These are phyloP conservation scores for Podaxis rugospora DNA, from an alignment of 768 basidiomycete genomes.

Conservation along the genomic window DNA sequence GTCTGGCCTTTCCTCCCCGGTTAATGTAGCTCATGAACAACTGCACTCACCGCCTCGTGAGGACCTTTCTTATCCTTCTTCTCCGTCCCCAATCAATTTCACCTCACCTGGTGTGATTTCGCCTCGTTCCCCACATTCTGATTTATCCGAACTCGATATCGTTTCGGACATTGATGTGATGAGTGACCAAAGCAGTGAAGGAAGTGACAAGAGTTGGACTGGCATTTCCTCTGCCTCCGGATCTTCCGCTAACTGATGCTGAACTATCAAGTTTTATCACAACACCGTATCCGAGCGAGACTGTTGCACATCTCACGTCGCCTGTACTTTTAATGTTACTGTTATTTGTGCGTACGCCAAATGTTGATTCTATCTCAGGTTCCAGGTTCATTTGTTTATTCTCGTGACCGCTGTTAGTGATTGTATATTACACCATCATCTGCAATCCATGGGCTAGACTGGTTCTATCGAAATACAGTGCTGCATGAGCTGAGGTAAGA, in stretches of 20 bases:
- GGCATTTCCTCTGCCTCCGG: slow-evolving; percentile 5
- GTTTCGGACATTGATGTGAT: slow-evolving; percentile 8
- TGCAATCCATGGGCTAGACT: neutral
- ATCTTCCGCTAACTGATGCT: neutral
- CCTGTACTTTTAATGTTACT: slow-evolving; percentile 4
- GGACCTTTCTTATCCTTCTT: neutral
- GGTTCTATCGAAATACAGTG: neutral
- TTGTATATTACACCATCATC: slow-evolving; percentile 1
- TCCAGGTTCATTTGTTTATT: neutral
- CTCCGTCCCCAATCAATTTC: slow-evolving; percentile 10
- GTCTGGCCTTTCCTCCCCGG: slow-evolving; percentile 1
- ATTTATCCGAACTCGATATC: slow-evolving; percentile 8
- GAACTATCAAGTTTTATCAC: neutral
- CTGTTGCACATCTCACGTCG: neutral
- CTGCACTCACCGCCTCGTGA: neutral
- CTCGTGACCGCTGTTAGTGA: neutral
- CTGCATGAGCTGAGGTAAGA: neutral
- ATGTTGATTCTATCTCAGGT: neutral
- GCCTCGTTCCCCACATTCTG: slow-evolving; percentile 9
- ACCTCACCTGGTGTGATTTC: slow-evolving; percentile 7
- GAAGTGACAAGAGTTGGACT: slow-evolving; percentile 8
- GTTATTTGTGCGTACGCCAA: neutral
- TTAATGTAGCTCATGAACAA: neutral
- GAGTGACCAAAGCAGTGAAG: slow-evolving; percentile 8
- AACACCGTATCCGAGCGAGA: neutral